Conservation (phyloP, 306 rosid species). For the Lithocarpus polystachyus region DNA sequence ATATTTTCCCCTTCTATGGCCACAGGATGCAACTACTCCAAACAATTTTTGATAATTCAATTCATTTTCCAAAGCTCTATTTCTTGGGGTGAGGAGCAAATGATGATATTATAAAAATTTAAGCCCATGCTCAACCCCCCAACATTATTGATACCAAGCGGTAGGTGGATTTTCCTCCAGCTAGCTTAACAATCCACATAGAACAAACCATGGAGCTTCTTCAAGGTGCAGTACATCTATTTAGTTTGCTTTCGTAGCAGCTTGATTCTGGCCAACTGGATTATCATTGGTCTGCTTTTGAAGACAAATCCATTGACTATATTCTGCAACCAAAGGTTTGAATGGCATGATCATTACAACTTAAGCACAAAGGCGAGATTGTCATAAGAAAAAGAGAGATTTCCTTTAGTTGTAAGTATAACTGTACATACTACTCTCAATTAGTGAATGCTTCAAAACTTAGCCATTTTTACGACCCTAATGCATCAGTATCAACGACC, state of each 20-base stretch:
- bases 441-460: not conserved
- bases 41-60: not conserved
- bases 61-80: not conserved
- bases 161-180: not conserved
- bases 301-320: conserved; percentile 71
- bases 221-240: not conserved
- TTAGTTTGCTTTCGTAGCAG: conserved; percentile 47
- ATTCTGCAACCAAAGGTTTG: conserved; percentile 48
- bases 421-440: not conserved
- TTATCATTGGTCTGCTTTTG: conserved; percentile 86
- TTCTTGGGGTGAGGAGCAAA: not conserved
- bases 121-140: not conserved
- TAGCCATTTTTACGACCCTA: not conserved
- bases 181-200: not conserved
- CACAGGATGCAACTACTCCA: not conserved
- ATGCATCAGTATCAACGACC: not conserved
- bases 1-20: not conserved
- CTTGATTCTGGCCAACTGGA: conserved; percentile 82
- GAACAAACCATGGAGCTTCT: not conserved
- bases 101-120: not conserved
- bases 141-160: not conserved
- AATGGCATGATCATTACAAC: conserved; percentile 6
- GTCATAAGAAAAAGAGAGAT: not conserved
- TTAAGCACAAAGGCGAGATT: conserved; percentile 2
- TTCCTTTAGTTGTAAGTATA: not conserved